These are phyloP conservation scores for Nymphaea thermarum DNA, from an alignment of 164 flowering plant species.

Conservation along the genomic window DNA sequence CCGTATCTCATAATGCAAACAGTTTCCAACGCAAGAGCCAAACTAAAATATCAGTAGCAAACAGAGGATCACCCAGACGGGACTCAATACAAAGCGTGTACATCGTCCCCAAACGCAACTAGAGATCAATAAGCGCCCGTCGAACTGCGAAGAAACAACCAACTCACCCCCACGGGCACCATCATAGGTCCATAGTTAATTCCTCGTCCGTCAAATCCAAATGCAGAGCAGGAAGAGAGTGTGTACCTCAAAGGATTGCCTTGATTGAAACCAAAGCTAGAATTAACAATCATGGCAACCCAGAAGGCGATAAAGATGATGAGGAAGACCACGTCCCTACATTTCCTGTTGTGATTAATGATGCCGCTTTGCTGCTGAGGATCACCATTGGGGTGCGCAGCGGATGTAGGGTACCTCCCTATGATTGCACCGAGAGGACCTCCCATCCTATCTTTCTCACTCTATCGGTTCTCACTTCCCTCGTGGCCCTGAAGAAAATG, in stretches of 20 bases:
- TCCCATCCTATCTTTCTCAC: constrained; percentile 26
- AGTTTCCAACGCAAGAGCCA: too few relatives aligned
- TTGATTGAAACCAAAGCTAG: constrained; percentile 86
- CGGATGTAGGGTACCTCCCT: constrained; percentile 68
- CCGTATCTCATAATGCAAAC: too few relatives aligned
- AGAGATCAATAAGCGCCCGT: too few relatives aligned
- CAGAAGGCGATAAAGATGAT: constrained; percentile 79
- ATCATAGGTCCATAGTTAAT: too few relatives aligned
- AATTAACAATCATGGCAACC: constrained; percentile 94
- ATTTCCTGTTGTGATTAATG: constrained; percentile 81
- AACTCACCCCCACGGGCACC: too few relatives aligned
- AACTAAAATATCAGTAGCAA: too few relatives aligned
- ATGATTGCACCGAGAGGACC: constrained; percentile 72
- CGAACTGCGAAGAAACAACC: too few relatives aligned
- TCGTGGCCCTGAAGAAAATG: too few relatives aligned
- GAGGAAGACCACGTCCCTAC: constrained; percentile 80
- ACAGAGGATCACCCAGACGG: too few relatives aligned
- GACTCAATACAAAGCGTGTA: too few relatives aligned
- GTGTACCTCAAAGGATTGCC: constrained; percentile 80
- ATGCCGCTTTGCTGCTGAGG: constrained; percentile 32
- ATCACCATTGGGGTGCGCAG: constrained; percentile 19
- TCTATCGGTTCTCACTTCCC: background rate
- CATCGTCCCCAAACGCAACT: too few relatives aligned
- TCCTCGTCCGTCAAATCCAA: background rate
- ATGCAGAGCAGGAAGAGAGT: background rate